Percentiles rank a stretch among this genome's conserved stretches.
Conservation (phyloP, 371 early-diverging fungal genomes). For the Chytridium lagenaria region DNA sequence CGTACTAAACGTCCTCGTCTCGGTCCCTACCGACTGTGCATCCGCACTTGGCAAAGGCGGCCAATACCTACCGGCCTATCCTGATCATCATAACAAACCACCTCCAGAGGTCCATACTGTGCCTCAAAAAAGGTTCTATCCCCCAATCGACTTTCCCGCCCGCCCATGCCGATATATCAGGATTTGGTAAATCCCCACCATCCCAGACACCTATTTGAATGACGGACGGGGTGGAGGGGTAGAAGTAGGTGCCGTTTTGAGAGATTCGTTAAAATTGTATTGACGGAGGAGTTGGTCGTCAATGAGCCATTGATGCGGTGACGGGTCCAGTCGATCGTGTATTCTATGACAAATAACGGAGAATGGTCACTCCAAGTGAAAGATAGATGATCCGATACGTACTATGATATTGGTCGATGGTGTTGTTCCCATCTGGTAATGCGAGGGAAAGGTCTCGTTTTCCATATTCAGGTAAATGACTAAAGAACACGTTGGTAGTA, state of each 20-base stretch:
- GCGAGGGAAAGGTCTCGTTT: neutral
- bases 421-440: neutral
- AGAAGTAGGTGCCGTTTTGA: conserved; percentile 29
- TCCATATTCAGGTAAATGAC: conserved; percentile 48
- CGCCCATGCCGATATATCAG: conserved; percentile 70
- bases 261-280: conserved; percentile 4
- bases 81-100: conserved; percentile 24
- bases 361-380: too few species aligned
- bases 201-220: conserved; percentile 74
- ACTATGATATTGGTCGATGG: conserved; percentile 3
- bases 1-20: too few species aligned
- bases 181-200: conserved; percentile 59
- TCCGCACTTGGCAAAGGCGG: too few species aligned
- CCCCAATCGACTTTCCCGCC: conserved; percentile 55
- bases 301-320: conserved; percentile 28
- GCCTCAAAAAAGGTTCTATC: conserved; percentile 9
- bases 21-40: too few species aligned
- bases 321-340: conserved; percentile 25
- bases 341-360: too few species aligned
- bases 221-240: conserved; percentile 60
- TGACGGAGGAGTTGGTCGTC: conserved; percentile 21
- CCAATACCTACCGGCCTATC: conserved; percentile 11
- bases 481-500: conserved; percentile 22
- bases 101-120: conserved; percentile 10
- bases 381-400: neutral